Base-by-base conservation (phyloP, 2,329 filamentous ascomycete species). In the Sporothrix luriei region DNA sequence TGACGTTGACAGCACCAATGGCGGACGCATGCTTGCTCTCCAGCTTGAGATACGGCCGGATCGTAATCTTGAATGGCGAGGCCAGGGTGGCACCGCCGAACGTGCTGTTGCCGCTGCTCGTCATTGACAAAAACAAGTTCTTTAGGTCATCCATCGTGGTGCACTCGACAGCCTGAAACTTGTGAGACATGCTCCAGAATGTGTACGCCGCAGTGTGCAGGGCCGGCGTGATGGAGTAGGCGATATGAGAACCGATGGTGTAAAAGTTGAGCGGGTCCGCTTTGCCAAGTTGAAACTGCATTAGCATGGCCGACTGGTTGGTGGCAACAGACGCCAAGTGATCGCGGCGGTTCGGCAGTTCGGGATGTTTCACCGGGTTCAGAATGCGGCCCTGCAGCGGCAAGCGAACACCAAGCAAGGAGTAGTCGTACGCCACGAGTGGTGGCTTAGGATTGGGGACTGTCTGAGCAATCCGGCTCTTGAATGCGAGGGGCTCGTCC, bases 131-230 rank as follows among this genome's bases (percentile, higher is more conserved):
- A 51, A 87, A 85, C 29, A 90, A 81, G 21, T 83, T 81, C 73
- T 87, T 84, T 19, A 92, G 80, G 19, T 87, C 86, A 68, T 88
- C 86, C 16, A 92, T 76, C 0, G 86, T 85, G 6, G 84, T 80
- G 57, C 88, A 88, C 73, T 88, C 84, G 54, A 86, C 83, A 16
- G 86, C 85, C 59, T 84, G 80, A 75, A 89, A 92, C 4, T 83
- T 82, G 75, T 92, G 90, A 3, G 86, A 86, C 85, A 93, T 87
- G 21, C 88, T 88, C 71, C 86, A 87, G 29, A 83, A 84, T 66
- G 84, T 82, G 76, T 89, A 92, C 13, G 90, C 90, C 13, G 88
- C 86, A 70, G 86, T 87, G 76, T 92, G 89, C 88, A 92, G 92
- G 11, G 88, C 87, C 0, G 90, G 90, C 0, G 89, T 91, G 64